Evolutionary conservation across 257 asterid species (phyloP).

Genomic region (Avicennia marina): DNA sequence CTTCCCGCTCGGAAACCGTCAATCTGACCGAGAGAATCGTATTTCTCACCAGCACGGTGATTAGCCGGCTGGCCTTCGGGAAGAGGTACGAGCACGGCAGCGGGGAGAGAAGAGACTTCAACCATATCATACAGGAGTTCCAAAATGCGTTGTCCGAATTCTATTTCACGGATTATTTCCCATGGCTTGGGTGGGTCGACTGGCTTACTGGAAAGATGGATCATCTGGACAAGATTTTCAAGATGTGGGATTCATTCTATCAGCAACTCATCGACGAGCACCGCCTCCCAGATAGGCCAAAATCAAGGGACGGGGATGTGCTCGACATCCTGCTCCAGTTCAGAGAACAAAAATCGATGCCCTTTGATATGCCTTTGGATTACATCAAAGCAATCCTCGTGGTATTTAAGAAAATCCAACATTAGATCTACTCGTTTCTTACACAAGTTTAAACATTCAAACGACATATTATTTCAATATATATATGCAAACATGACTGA

Average conservation of each 20-base stretch:
- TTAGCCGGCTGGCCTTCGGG: constrained; percentile 19
- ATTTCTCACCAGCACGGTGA: constrained; percentile 9
- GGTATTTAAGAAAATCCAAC: too few relatives aligned
- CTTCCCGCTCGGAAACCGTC: not conserved
- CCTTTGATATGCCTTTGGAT: constrained; percentile 14
- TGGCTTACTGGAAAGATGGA: constrained; percentile 21
- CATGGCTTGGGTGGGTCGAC: constrained; percentile 32
- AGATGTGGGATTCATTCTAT: constrained; percentile 26
- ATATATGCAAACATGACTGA: not conserved
- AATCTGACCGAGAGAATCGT: constrained; percentile 1
- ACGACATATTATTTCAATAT: too few relatives aligned
- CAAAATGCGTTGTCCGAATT: not conserved
- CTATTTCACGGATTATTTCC: constrained; percentile 24
- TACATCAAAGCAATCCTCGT: constrained; percentile 27
- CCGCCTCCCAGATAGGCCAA: constrained; percentile 2
- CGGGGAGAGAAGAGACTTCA: constrained; percentile 1
- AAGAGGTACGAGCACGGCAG: constrained; percentile 17
- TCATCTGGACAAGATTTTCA: constrained; percentile 15
- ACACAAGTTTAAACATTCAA: too few relatives aligned
- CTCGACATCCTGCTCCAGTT: constrained; percentile 26
- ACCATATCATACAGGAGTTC: not conserved
- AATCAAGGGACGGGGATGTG: constrained; percentile 18
- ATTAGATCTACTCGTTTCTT: too few relatives aligned
- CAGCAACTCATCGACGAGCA: constrained; percentile 28
- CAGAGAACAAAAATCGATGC: constrained; percentile 1